Percentiles rank a stretch among this genome's conserved stretches.
phyloP scores from a whole-genome alignment of 2,329 filamentous ascomycete genomes.

The Exophiala bonariae region DNA sequence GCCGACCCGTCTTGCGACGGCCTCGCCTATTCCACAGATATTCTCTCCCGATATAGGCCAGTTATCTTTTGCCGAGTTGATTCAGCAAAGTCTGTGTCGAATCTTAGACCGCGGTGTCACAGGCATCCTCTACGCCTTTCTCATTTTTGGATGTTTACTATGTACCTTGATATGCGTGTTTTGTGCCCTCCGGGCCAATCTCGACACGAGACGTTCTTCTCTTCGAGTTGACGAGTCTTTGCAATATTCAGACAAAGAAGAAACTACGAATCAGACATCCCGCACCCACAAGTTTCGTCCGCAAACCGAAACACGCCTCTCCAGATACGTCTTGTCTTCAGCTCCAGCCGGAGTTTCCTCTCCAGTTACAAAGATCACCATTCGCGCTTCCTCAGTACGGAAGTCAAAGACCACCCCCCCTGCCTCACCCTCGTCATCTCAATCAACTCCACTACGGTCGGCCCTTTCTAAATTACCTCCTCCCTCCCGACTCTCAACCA shows the following conservation, averaged over 20 bases:
- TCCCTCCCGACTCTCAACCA: constrained; percentile 5
- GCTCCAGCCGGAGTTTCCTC: background rate
- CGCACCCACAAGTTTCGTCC: background rate
- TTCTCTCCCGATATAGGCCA: constrained; percentile 8
- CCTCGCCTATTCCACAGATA: constrained; percentile 12
- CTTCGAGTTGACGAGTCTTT: background rate
- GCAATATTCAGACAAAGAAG: background rate
- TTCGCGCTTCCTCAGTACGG: constrained; percentile 9
- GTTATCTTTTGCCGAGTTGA: constrained; percentile 19
- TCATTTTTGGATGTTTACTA: constrained; percentile 14
- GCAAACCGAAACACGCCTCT: constrained; percentile 3
- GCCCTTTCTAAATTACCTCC: constrained; percentile 18
- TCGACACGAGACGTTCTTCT: constrained; percentile 2
- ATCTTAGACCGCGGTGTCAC: constrained; percentile 19
- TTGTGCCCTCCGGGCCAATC: constrained; percentile 7
- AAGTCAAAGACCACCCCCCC: background rate
- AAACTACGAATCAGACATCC: background rate
- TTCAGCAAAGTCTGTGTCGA: constrained; percentile 9
- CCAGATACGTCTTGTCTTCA: constrained; percentile 6
- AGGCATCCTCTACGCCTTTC: constrained; percentile 10
- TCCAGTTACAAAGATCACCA: constrained; percentile 16
- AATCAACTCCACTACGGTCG: constrained; percentile 14
- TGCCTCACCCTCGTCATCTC: background rate
- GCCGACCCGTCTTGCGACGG: constrained; percentile 1
- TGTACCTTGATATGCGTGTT: constrained; percentile 17